Base-by-base conservation (phyloP, 1,284 basidiomycete genomes). In the Pascua sp. region DNA sequence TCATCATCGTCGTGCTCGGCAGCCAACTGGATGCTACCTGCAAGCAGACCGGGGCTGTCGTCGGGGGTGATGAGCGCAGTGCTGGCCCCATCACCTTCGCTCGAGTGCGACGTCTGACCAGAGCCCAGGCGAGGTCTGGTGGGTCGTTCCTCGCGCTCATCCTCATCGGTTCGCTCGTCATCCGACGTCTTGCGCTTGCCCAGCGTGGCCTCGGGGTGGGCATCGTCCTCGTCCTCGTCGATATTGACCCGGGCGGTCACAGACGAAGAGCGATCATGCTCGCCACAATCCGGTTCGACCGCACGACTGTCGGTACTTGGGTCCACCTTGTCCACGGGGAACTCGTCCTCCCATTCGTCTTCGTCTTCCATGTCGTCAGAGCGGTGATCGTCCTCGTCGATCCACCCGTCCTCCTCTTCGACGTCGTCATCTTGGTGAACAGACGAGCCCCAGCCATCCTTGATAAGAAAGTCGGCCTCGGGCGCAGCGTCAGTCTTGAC, bases 11-110 rank as follows among this genome's bases (percentile, higher is more conserved):
- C 56, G 44, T 53, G 40, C 18, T 56, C 56, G 8, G 46, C 48
- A 18, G 53, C 58, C 7, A 58, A 47, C 43, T 57, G 49, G 37
- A 62, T 56, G 16, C 53, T 49, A 7, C 24, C 24, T 11, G 55
- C 48, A 5, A 62, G 53, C 15, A 59, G 36, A 16, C 47, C 49
- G 1, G 61, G 61, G 42, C 61, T 62, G 17, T 62, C 61, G 43
- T 57, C 57, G 3, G 61, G 61, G 0, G 61, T 62, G 5, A 62
- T 47, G 0, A 62, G 37, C 8, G 52, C 53, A 3, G 61, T 59
- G 36, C 37, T 48, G 9, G 49, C 47, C 9, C 56, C 56, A 2
- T 59, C 57, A 17, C 54, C 60, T 17, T 53, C 49, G 36, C 52
- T 54, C 18, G 60, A 58, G 17, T 52, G 40, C 5, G 54, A 56